Percentiles rank a stretch among this genome's conserved stretches.
Evolutionary conservation across 192 early-diverging fungal species (phyloP).

Genomic region (Linnemannia elongata): DNA sequence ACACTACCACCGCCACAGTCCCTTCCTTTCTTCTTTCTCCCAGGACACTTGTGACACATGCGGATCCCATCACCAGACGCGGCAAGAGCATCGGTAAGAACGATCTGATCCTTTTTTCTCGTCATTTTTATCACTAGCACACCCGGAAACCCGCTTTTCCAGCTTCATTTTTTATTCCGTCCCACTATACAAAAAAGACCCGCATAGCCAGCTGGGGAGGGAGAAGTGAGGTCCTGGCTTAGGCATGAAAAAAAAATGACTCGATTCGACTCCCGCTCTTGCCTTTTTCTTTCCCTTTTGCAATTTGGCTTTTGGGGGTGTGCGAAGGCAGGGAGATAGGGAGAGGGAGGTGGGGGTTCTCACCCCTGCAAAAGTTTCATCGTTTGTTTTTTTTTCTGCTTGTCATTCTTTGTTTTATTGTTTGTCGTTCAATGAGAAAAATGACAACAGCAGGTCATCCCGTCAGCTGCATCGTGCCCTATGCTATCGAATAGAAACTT

Average conservation of each 20-base stretch:
- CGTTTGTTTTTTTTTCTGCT: not conserved
- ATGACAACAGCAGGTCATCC: not conserved
- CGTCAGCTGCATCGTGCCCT: not conserved
- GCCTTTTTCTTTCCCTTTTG: not conserved
- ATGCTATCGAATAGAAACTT: not conserved
- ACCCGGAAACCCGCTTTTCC: not conserved
- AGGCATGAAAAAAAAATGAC: slow-evolving; percentile 2
- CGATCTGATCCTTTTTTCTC: not conserved
- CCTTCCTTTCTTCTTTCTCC: not conserved
- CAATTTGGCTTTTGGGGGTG: not conserved
- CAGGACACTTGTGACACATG: not conserved
- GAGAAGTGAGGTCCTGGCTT: not conserved
- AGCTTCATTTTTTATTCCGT: not conserved
- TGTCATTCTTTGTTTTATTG: not conserved
- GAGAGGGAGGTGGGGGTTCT: not conserved
- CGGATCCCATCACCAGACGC: slow-evolving; percentile 24
- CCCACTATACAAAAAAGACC: not conserved
- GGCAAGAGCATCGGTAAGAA: slow-evolving; percentile 43
- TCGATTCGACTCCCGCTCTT: slow-evolving; percentile 2
- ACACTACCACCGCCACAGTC: not conserved
- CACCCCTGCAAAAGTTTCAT: slow-evolving; percentile 30
- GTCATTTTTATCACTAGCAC: no score
- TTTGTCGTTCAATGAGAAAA: not conserved
- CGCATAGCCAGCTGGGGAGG: not conserved
- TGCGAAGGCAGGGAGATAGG: not conserved